A percentile compares a stretch with the other conserved stretches of the same genome.
Evolutionary conservation across 768 basidiomycete genomes (phyloP).

Genomic region (Mycena galericulata): DNA sequence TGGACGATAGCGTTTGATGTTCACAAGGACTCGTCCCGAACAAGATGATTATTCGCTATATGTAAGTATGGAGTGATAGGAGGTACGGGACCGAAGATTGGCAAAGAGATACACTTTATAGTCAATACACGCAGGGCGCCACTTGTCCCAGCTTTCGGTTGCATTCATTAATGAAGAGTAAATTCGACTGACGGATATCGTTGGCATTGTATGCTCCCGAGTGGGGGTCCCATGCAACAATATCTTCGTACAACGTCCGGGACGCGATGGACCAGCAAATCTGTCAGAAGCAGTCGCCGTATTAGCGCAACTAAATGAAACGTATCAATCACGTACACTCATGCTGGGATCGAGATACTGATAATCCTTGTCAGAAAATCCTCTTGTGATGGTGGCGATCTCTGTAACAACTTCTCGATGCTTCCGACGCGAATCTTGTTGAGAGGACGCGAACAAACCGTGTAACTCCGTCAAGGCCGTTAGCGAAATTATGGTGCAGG

Average conservation of each 20-base stretch:
- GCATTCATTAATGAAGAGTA: conserved; percentile 13
- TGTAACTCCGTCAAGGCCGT: conserved; percentile 22
- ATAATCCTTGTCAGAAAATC: conserved; percentile 21
- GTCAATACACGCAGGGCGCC: background rate
- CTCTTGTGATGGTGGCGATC: conserved; percentile 11
- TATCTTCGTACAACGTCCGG: background rate
- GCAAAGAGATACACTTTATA: no score
- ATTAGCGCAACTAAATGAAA: background rate
- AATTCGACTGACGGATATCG: background rate
- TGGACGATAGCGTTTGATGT: no score
- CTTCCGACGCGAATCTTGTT: conserved; percentile 10
- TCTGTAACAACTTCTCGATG: conserved; percentile 9
- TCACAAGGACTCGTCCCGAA: no score
- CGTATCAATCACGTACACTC: conserved; percentile 1
- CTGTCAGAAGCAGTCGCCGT: background rate
- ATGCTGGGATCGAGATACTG: conserved; percentile 15
- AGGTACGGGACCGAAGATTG: no score
- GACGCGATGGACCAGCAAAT: conserved; percentile 21
- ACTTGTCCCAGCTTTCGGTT: conserved; percentile 5
- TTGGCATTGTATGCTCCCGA: background rate
- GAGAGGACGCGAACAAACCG: conserved; percentile 20
- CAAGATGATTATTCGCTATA: no score
- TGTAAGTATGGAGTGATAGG: no score
- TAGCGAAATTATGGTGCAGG: background rate
- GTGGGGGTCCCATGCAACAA: background rate